Conservation (phyloP, 2,329 filamentous ascomycete genomes). For the Aaosphaeria pasadenensis region DNA sequence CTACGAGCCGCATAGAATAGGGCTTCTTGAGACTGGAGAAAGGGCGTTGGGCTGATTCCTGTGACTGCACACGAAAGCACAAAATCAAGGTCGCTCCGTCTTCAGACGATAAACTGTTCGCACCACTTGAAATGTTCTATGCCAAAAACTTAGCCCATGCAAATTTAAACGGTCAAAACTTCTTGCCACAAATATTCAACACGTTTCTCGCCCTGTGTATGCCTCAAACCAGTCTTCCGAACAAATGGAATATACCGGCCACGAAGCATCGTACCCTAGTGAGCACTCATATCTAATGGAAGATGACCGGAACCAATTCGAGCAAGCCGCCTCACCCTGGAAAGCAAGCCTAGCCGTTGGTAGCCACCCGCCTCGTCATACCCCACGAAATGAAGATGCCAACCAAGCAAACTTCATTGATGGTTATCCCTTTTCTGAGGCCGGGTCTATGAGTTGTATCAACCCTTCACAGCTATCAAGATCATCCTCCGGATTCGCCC, state of each 20-base stretch:
- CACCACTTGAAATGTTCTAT: too few species aligned
- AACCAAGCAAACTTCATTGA: background rate
- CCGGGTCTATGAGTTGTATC: background rate
- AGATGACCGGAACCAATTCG: conserved; percentile 5
- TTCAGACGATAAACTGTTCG: too few species aligned
- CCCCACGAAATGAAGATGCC: background rate
- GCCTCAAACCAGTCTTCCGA: background rate
- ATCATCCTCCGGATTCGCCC: background rate
- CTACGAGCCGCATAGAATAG: too few species aligned
- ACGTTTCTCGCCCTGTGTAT: background rate
- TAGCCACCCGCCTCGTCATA: background rate
- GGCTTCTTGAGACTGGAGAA: too few species aligned
- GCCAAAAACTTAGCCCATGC: too few species aligned
- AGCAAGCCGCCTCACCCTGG: background rate
- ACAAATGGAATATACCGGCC: background rate
- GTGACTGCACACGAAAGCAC: too few species aligned
- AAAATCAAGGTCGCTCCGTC: too few species aligned
- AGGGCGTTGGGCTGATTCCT: too few species aligned
- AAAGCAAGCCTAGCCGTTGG: too few species aligned
- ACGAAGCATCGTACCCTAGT: background rate
- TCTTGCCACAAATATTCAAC: too few species aligned
- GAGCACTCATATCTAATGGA: background rate
- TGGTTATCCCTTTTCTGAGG: background rate
- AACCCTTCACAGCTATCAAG: background rate
- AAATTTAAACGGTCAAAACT: too few species aligned